Percentiles rank a stretch among this genome's conserved stretches.
These are phyloP conservation scores for Serendipita vermifera DNA, from an alignment of 768 basidiomycete species.

Conservation along the genomic window DNA sequence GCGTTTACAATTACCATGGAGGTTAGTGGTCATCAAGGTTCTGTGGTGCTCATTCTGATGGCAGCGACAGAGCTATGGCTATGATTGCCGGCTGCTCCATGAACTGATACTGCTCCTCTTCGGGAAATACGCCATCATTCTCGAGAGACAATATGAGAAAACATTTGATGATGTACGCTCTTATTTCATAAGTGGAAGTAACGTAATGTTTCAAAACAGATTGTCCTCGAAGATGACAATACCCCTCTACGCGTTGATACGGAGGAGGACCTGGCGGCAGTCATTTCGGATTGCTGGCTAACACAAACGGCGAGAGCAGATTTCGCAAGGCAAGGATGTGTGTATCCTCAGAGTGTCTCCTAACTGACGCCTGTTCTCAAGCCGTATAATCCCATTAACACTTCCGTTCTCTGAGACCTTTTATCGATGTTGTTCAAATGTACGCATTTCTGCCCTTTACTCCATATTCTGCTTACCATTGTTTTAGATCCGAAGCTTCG, in stretches of 20 bases:
- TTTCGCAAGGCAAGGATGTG: conserved; percentile 35
- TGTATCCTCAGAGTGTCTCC: conserved; percentile 10
- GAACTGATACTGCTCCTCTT: conserved; percentile 78
- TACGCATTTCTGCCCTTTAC: conserved; percentile 23
- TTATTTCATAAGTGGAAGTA: conserved; percentile 14
- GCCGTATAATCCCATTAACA: too few species aligned
- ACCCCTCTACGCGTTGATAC: conserved; percentile 62
- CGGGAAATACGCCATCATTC: conserved; percentile 71
- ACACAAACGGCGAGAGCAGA: conserved; percentile 48
- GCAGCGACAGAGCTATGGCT: conserved; percentile 75
- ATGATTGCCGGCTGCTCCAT: conserved; percentile 71
- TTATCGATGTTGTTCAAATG: conserved; percentile 86
- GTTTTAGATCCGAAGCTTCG: conserved; percentile 66
- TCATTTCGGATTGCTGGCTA: conserved; percentile 78
- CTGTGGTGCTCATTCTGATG: too few species aligned
- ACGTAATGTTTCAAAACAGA: conserved; percentile 32
- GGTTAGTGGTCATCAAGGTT: conserved; percentile 46
- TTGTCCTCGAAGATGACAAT: conserved; percentile 76
- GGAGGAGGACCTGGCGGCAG: conserved; percentile 48
- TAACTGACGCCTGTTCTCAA: conserved; percentile 29
- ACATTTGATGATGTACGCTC: conserved; percentile 64
- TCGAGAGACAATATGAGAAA: conserved; percentile 67
- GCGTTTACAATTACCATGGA: conserved; percentile 87
- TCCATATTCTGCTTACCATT: not conserved
- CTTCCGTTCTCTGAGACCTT: conserved; percentile 95